Percentiles rank a stretch among this genome's conserved stretches.
Evolutionary conservation across 2,329 filamentous ascomycete species (phyloP).

Genomic region (Helicocarpus griseus): DNA sequence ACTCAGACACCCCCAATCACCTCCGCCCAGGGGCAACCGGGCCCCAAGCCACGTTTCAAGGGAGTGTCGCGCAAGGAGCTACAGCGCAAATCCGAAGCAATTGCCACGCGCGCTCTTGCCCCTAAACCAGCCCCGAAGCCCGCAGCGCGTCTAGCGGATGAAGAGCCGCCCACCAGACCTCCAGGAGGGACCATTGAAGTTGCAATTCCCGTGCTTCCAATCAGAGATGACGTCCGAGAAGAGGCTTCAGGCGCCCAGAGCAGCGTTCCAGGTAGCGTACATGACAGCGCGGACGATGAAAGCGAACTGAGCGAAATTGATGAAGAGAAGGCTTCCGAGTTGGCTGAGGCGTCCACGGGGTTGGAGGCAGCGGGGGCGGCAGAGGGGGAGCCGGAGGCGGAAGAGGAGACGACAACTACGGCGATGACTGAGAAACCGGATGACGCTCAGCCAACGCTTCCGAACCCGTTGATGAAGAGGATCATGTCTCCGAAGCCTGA

Average conservation of each 20-base stretch:
- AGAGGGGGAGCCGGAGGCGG: too few species aligned
- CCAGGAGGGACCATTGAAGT: slow-evolving; percentile 1
- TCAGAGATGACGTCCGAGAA: slow-evolving; percentile 38
- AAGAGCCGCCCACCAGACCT: neutral
- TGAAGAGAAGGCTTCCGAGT: slow-evolving; percentile 29
- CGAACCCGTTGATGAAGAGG: slow-evolving; percentile 7
- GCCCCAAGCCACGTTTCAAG: slow-evolving; percentile 38
- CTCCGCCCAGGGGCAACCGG: slow-evolving; percentile 12
- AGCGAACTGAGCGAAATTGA: slow-evolving; percentile 59
- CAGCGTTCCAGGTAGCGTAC: slow-evolving; percentile 50
- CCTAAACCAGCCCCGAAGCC: slow-evolving; percentile 9
- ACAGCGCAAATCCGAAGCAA: slow-evolving; percentile 49
- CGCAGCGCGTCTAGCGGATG: slow-evolving; percentile 6
- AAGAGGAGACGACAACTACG: too few species aligned
- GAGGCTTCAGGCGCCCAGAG: slow-evolving; percentile 33
- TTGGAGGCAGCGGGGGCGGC: neutral
- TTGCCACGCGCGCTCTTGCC: slow-evolving; percentile 31
- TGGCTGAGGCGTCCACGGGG: neutral
- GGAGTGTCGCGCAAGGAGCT: slow-evolving; percentile 52
- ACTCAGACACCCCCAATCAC: slow-evolving; percentile 7
- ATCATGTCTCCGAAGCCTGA: slow-evolving; percentile 11
- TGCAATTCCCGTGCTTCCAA: slow-evolving; percentile 21
- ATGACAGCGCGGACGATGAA: slow-evolving; percentile 59
- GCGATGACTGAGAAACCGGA: too few species aligned
- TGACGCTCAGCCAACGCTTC: slow-evolving; percentile 8